Evolutionary conservation across 352 stramenopile genomes (phyloP), one percentile per base, ranked within the genome.

Genomic region (Globisporangium ultimum): DNA sequence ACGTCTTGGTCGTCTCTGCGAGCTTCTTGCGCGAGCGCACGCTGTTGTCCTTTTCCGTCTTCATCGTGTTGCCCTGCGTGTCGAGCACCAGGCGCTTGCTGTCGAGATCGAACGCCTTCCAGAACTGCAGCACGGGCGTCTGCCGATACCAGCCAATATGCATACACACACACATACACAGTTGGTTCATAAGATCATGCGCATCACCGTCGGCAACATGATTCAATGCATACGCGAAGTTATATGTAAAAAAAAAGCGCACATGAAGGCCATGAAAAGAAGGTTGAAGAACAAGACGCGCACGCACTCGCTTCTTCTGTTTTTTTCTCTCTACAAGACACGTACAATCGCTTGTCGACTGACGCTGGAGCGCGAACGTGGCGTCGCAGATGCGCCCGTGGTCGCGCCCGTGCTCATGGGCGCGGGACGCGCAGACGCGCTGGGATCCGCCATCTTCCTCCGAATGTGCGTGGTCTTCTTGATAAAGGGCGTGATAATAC

Each of bases 91-190:
- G 72, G 22, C 85, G 85, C 70, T 95, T 95, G 62, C 83, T 95
- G 64, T 95, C 85, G 18, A 95, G 74, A 68, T 95, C 85, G 36
- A 95, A 95, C 14, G 80, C 77, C 56, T 91, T 91, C 85, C 83
- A 95, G 69, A 91, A 95, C 67, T 91, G 74, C 22, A 91, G 60
- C 61, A 95, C 85, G 0, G 85, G 77, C 18, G 43, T 58, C 75
- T 84, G 24, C 24, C 24, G 5, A 32, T 32, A 32, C 24, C 24
- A 32, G 5, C 5, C 24, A 32, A 32, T 32, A 32, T 5, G 5
- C 24, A 32, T 32, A 32, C 24, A 58, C 10, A 42, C 15, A 58
- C 7, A 22, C 4, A 64, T 11, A 60, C 21, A 55, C 28, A 42
- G 24, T 32, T 5, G 5, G 5, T 5, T 32, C 2, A 32, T 32